phyloP scores from a whole-genome alignment of 148 eudicot genomes.

The Amaranthus cruentus region DNA sequence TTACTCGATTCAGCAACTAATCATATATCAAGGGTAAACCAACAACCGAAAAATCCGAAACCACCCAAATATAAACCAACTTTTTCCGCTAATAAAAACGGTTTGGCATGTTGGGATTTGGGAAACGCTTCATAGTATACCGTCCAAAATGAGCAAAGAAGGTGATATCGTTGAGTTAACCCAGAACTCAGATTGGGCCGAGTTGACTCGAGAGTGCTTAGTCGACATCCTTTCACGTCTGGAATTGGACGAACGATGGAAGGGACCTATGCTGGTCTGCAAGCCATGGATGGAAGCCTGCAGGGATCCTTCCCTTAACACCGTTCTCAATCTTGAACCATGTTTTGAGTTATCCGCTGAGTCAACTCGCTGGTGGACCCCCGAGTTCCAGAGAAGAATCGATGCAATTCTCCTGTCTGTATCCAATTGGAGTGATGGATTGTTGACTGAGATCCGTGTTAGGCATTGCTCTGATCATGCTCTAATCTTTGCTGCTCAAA shows the following conservation, averaged over 20 bases:
- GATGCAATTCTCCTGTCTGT: conserved; percentile 63
- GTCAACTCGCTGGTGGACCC: conserved; percentile 68
- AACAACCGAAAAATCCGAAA: no score
- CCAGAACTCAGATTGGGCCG: conserved; percentile 58
- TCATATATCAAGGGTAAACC: no score
- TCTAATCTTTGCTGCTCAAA: conserved; percentile 51
- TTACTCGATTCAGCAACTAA: no score
- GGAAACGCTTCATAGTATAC: not conserved
- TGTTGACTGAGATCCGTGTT: conserved; percentile 53
- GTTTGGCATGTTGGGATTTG: not conserved
- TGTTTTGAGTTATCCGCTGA: conserved; percentile 56
- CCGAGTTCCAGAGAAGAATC: conserved; percentile 56
- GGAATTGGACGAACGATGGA: conserved; percentile 60
- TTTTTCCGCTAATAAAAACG: not conserved
- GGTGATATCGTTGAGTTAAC: conserved; percentile 17
- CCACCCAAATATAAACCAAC: no score
- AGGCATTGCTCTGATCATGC: conserved; percentile 80
- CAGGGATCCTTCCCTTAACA: conserved; percentile 61
- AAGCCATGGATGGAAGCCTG: conserved; percentile 68
- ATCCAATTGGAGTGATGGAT: conserved; percentile 56
- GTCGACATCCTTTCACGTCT: conserved; percentile 71
- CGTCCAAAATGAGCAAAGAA: conserved; percentile 22
- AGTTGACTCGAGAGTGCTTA: conserved; percentile 74
- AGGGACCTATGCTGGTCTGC: conserved; percentile 64
- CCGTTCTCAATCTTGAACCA: conserved; percentile 57